A percentile compares a stretch with the other conserved stretches of the same genome.
phyloP scores from a whole-genome alignment of 768 basidiomycete species.

The Sporobolomyces roseus region DNA sequence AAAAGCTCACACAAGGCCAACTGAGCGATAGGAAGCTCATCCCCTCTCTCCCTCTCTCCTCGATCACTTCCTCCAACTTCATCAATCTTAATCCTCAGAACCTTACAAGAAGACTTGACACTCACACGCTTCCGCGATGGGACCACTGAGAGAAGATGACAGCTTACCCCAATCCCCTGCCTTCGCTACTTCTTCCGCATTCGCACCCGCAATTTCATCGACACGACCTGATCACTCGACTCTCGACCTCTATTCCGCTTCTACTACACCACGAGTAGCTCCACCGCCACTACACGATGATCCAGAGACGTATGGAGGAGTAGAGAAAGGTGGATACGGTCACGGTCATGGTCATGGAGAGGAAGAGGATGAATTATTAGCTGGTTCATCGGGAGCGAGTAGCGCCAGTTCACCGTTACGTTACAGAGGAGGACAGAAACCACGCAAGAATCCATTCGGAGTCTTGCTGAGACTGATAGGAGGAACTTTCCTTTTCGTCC shows the following conservation, averaged over 20 bases:
- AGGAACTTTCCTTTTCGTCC: constrained; percentile 10
- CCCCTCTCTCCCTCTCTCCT: too few species aligned
- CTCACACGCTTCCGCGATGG: too few species aligned
- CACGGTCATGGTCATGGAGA: background rate
- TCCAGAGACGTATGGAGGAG: background rate
- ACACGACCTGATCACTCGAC: constrained; percentile 15
- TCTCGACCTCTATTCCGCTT: constrained; percentile 9
- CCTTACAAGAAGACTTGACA: too few species aligned
- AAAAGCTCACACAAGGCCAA: too few species aligned
- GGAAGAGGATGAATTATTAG: background rate
- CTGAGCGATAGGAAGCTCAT: too few species aligned
- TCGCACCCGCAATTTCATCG: background rate
- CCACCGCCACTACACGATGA: background rate
- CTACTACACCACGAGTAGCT: constrained; percentile 1
- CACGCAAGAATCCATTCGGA: constrained; percentile 4
- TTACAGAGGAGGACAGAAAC: background rate
- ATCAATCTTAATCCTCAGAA: too few species aligned
- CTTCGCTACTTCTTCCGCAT: constrained; percentile 12
- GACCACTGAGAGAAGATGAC: background rate
- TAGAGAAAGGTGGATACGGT: constrained; percentile 5
- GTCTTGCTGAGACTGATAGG: constrained; percentile 24
- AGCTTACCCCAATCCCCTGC: constrained; percentile 2
- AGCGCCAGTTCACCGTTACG: background rate
- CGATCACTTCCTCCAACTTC: too few species aligned
- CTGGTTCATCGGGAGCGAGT: background rate